phyloP scores from a whole-genome alignment of 495 filamentous ascomycete genomes.

The Symbiotaphrina buchneri region DNA sequence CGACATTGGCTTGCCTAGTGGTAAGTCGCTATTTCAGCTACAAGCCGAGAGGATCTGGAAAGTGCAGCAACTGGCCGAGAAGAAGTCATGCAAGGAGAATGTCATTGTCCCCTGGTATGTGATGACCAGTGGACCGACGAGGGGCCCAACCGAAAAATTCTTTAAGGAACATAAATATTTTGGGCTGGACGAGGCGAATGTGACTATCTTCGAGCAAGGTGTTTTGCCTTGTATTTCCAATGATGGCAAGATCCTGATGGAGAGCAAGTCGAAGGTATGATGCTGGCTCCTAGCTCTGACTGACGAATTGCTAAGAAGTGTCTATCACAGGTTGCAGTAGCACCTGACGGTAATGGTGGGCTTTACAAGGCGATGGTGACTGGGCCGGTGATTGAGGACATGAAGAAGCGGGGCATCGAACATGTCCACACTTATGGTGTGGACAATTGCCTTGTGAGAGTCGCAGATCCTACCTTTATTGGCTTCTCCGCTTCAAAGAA shows the following conservation, averaged over 20 bases:
- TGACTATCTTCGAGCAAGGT: constrained; percentile 91
- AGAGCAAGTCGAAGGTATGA: constrained; percentile 61
- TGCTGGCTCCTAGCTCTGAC: background rate
- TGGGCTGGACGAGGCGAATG: constrained; percentile 63
- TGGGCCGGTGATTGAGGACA: constrained; percentile 65
- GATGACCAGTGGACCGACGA: constrained; percentile 97
- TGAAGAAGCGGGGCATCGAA: constrained; percentile 71
- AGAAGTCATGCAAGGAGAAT: constrained; percentile 32
- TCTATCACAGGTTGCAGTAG: constrained; percentile 52
- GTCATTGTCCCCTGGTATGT: constrained; percentile 92
- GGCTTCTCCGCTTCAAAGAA: constrained; percentile 75
- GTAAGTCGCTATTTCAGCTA: constrained; percentile 91
- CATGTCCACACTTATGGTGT: constrained; percentile 97
- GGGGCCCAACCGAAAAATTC: constrained; percentile 75
- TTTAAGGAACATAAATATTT: constrained; percentile 83
- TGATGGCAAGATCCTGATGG: constrained; percentile 89
- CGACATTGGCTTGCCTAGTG: constrained; percentile 77
- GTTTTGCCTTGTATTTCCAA: constrained; percentile 93
- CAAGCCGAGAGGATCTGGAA: constrained; percentile 84
- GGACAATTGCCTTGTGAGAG: constrained; percentile 96
- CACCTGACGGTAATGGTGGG: constrained; percentile 95
- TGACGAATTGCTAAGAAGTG: background rate
- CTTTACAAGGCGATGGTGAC: constrained; percentile 83
- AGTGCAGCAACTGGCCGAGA: constrained; percentile 63
- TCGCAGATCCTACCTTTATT: constrained; percentile 89